Conservation (phyloP, 2,329 filamentous ascomycete species). For the Thelonectria olida region DNA sequence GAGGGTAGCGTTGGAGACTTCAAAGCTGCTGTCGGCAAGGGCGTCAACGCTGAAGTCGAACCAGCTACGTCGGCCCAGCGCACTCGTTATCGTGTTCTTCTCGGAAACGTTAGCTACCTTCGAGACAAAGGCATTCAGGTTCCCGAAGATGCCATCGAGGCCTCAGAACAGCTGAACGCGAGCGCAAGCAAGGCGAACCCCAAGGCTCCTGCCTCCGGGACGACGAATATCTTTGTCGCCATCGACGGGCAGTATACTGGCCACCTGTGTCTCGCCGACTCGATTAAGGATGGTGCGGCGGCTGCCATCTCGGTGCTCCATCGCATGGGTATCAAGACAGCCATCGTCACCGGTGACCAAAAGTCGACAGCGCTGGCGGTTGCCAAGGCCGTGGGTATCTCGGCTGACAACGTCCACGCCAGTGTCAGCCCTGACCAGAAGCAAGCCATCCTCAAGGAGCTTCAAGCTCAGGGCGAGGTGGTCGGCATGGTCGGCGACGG, state of each 20-base stretch:
- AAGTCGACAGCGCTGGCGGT: constrained; percentile 84
- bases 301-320: constrained; percentile 84
- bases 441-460: constrained; percentile 80
- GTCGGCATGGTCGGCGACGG: constrained; percentile 98
- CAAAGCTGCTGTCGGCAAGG: constrained; percentile 82
- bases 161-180: constrained; percentile 67
- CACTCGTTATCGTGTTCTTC: constrained; percentile 78
- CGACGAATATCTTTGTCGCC: constrained; percentile 90
- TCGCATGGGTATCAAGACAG: constrained; percentile 85
- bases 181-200: constrained; percentile 49
- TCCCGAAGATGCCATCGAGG: constrained; percentile 69
- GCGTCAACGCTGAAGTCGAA: constrained; percentile 84
- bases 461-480: constrained; percentile 78
- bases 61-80: constrained; percentile 75
- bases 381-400: constrained; percentile 83
- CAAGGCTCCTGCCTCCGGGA: constrained; percentile 66
- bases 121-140: constrained; percentile 74
- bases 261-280: constrained; percentile 85
- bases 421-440: constrained; percentile 94
- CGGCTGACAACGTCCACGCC: constrained; percentile 78
- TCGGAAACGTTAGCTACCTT: constrained; percentile 85
- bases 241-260: constrained; percentile 86
- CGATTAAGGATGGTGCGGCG: constrained; percentile 86
- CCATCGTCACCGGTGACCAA: constrained; percentile 95
- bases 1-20: constrained; percentile 90